phyloP scores from a whole-genome alignment of 345 rosid species.

The Aurinia saxatilis region DNA sequence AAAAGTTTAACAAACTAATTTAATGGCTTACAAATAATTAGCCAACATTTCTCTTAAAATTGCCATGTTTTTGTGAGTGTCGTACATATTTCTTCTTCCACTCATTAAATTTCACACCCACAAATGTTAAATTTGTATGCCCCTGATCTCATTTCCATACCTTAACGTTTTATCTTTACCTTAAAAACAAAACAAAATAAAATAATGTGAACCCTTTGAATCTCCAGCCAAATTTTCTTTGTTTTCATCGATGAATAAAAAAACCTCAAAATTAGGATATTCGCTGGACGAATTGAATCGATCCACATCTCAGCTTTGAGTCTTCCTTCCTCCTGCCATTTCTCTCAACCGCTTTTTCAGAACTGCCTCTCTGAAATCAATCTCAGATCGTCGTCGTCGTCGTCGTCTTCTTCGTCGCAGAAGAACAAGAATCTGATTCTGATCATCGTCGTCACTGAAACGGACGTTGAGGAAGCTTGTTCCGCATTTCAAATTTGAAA shows the following conservation, averaged over 20 bases:
- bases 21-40: no score
- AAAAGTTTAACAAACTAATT: no score
- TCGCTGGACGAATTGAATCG: constrained; percentile 19
- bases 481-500: not conserved
- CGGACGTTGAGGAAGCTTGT: not conserved
- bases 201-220: not conserved
- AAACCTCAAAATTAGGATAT: not conserved
- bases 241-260: constrained; percentile 22
- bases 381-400: constrained; percentile 13
- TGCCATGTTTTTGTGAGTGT: no score
- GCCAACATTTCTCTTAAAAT: no score
- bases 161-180: not conserved
- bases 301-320: constrained; percentile 13
- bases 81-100: not conserved
- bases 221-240: not conserved
- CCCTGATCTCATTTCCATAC: not conserved
- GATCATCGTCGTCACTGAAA: constrained; percentile 6
- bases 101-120: not conserved
- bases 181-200: not conserved
- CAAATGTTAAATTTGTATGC: not conserved
- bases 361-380: not conserved
- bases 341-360: not conserved
- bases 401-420: no score
- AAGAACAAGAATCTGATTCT: not conserved
- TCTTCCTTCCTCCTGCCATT: not conserved